phyloP scores from a whole-genome alignment of 2,329 filamentous ascomycete genomes.

The Diaporthe vaccinii region DNA sequence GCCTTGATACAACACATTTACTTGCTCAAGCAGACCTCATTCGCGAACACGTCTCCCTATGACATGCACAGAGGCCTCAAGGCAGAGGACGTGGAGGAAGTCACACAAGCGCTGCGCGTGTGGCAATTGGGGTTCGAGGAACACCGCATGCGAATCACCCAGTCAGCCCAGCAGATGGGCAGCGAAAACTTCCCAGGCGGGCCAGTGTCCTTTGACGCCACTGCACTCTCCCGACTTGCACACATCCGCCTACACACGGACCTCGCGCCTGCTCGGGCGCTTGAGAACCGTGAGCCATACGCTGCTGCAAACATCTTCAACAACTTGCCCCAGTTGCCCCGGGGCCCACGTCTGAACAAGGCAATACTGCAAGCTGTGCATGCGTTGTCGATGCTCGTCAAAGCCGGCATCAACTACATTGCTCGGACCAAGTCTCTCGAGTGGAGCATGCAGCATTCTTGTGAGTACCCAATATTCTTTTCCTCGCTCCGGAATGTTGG shows the following conservation, averaged over 20 bases:
- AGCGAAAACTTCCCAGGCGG: constrained; percentile 68
- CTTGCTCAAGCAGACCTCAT: constrained; percentile 73
- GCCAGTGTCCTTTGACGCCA: constrained; percentile 76
- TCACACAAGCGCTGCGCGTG: constrained; percentile 66
- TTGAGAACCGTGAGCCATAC: constrained; percentile 75
- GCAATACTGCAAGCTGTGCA: constrained; percentile 78
- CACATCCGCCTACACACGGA: constrained; percentile 78
- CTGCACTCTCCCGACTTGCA: constrained; percentile 70
- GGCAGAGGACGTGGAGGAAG: constrained; percentile 68
- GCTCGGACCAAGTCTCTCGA: constrained; percentile 71
- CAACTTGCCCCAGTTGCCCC: constrained; percentile 69
- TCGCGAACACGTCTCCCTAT: constrained; percentile 60
- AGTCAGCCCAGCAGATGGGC: constrained; percentile 59
- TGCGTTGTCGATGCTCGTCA: constrained; percentile 76
- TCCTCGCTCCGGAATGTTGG: background rate
- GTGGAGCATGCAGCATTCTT: constrained; percentile 74
- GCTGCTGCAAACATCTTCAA: constrained; percentile 73
- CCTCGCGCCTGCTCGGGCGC: constrained; percentile 70
- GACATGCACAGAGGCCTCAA: constrained; percentile 65
- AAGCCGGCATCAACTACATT: constrained; percentile 73
- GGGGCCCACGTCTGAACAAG: constrained; percentile 71
- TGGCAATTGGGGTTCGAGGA: constrained; percentile 73
- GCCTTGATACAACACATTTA: constrained; percentile 81
- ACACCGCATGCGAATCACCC: constrained; percentile 63
- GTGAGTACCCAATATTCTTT: constrained; percentile 56